Base-by-base conservation (phyloP, 345 rosid species). In the Lepidium africanum region DNA sequence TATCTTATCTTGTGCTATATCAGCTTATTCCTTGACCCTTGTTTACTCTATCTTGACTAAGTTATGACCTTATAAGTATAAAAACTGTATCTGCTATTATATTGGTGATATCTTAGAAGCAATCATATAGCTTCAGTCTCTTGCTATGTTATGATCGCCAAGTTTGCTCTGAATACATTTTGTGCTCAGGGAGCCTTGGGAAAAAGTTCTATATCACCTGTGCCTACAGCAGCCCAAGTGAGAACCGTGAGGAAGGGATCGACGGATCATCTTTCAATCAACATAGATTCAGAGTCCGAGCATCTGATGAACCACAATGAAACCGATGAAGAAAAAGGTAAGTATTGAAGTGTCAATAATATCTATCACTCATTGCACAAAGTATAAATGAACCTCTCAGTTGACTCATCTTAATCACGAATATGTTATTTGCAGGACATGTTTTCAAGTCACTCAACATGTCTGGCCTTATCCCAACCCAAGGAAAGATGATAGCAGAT, bases 401-500 rank as follows among this genome's bases (percentile, higher is more conserved):
- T 37, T 42, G 17, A 19, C 46, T 52, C 53, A 46, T 46, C 35
- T 63, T 48, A 64, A 54, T 56, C 54, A 39, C 17, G 16, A 16
- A 9, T 21, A 5, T 39, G 19, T 59, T 59, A 50, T 52, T 42
- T 77, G 67, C 90, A 93, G 96, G 97, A 70, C 97, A 87, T 63
- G 77, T 76, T 55, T 90, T 93, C 82, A 93, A 85, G 85, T 84
- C 96, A 43, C 90, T 93, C 39, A 88, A 81, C 76, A 80, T 94
- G 76, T 81, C 94, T 6, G 96, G 98, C 70, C 88, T 90, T 38
- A 74, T 90, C 59, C 97, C 98, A 37, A 83, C 63, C 61, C 96
- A 88, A 87, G 98, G 97, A 48, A 93, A 88, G 80, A 63, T 85
- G 76, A 55, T 88, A 25, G 97, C 98, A 71, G 98, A 93, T 73